These are phyloP conservation scores for Rhizoctonia solani DNA, from an alignment of 1,284 basidiomycete genomes.

Conservation along the genomic window DNA sequence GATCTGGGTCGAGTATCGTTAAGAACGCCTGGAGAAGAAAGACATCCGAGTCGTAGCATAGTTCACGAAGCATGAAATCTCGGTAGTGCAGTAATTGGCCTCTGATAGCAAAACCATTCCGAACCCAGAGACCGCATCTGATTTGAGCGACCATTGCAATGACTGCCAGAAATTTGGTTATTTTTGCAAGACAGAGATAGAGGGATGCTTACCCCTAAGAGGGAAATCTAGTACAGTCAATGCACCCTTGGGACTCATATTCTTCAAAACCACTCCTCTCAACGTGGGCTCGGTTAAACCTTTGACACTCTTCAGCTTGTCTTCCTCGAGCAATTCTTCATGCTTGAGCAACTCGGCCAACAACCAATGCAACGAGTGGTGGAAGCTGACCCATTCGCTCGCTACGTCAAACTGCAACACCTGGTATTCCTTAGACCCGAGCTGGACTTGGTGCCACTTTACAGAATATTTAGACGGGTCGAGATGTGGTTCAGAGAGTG, in stretches of 20 bases:
- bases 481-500: constrained; percentile 63
- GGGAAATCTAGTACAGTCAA: constrained; percentile 83
- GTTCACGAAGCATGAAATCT: constrained; percentile 92
- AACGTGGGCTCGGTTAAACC: constrained; percentile 50
- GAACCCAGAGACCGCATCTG: constrained; percentile 93
- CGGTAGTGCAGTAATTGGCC: constrained; percentile 97
- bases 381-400: constrained; percentile 88
- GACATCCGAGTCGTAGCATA: constrained; percentile 96
- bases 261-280: constrained; percentile 62
- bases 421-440: constrained; percentile 62
- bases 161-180: constrained; percentile 53
- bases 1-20: constrained; percentile 76
- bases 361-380: constrained; percentile 92
- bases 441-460: constrained; percentile 64
- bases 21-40: constrained; percentile 89
- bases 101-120: constrained; percentile 94
- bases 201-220: constrained; percentile 66
- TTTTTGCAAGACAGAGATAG: constrained; percentile 17
- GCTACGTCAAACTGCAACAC: constrained; percentile 78
- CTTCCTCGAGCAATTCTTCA: constrained; percentile 63
- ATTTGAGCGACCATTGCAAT: constrained; percentile 92
- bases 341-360: constrained; percentile 90
- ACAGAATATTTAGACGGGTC: constrained; percentile 68
- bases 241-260: constrained; percentile 64
- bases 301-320: constrained; percentile 57